Evolutionary conservation across 169 alveolate species (phyloP).

Genomic region (Hammondia hammondi): DNA sequence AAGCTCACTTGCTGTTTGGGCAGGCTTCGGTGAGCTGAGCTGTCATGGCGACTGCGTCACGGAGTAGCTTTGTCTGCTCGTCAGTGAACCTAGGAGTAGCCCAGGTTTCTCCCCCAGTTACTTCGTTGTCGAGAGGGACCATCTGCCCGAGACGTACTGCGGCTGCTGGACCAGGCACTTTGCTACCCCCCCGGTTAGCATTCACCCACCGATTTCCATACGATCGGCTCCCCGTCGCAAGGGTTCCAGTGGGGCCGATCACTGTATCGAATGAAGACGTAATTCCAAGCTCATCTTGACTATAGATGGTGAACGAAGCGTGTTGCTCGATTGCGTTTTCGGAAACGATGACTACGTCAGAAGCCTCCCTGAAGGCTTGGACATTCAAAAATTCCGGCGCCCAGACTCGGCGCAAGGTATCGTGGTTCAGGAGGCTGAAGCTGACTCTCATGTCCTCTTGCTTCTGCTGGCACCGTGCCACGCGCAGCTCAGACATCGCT

Average conservation of each 20-base stretch:
- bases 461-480: not conserved
- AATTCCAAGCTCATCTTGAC: not conserved
- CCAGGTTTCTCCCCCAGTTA: not conserved
- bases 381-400: conserved; percentile 9
- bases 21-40: not conserved
- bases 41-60: not conserved
- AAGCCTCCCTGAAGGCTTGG: not conserved
- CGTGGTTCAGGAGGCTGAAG: not conserved
- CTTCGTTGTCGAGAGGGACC: conserved; percentile 10
- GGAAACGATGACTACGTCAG: not conserved
- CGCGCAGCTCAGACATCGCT: conserved; percentile 22
- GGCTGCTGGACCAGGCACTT: not conserved
- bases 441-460: not conserved
- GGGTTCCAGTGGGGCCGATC: not conserved
- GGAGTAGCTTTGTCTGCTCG: not conserved
- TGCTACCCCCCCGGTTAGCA: not conserved
- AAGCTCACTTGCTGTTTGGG: not conserved
- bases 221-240: conserved; percentile 10
- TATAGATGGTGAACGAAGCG: not conserved
- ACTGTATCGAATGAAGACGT: not conserved
- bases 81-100: not conserved
- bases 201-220: conserved; percentile 27
- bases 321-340: not conserved
- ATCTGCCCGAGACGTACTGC: not conserved
- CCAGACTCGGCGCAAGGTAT: conserved; percentile 37